Conservation (phyloP, 2,329 filamentous ascomycete genomes). For the Arthrobotrys sinensis region DNA sequence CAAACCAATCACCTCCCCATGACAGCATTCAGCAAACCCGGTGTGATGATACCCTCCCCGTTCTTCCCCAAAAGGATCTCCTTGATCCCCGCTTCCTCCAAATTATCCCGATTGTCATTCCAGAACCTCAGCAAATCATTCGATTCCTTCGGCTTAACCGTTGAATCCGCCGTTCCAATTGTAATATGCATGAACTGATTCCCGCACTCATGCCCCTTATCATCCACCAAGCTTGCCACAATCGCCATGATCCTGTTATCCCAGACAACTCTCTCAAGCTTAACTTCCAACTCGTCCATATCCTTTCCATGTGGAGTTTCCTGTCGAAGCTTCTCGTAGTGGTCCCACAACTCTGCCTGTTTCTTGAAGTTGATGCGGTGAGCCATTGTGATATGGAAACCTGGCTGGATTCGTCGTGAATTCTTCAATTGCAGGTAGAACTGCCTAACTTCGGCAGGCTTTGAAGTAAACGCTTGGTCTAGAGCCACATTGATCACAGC, state of each 20-base stretch:
- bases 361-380: conserved; percentile 78
- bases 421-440: conserved; percentile 84
- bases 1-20: conserved; percentile 32
- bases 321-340: conserved; percentile 76
- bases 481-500: conserved; percentile 74
- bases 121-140: conserved; percentile 85
- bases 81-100: conserved; percentile 42
- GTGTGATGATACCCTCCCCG: conserved; percentile 36
- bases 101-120: conserved; percentile 66
- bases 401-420: conserved; percentile 81
- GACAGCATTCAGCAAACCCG: conserved; percentile 34
- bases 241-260: conserved; percentile 92
- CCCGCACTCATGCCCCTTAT: conserved; percentile 76
- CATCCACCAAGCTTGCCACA: conserved; percentile 73
- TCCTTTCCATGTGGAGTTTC: conserved; percentile 62
- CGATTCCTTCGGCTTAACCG: conserved; percentile 93
- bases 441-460: conserved; percentile 72
- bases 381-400: conserved; percentile 95
- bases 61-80: conserved; percentile 53
- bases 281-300: conserved; percentile 76
- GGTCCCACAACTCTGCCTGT: conserved; percentile 81
- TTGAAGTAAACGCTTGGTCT: conserved; percentile 77
- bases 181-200: conserved; percentile 91
- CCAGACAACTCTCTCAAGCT: conserved; percentile 81
- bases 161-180: conserved; percentile 81